Conservation (phyloP, 164 flowering plant genomes). For the Vitis riparia region DNA sequence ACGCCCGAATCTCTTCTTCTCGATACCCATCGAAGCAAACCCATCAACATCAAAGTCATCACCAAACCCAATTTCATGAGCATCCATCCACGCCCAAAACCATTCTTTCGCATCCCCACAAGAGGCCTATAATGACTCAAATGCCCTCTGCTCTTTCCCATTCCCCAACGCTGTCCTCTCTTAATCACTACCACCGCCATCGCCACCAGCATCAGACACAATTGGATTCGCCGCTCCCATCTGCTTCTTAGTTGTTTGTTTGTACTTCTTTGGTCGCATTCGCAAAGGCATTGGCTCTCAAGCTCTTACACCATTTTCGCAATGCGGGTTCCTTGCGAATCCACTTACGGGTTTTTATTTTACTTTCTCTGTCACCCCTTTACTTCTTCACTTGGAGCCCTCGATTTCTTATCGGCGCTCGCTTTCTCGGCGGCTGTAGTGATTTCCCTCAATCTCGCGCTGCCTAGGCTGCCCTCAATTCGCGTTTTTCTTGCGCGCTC, state of each 20-base stretch:
- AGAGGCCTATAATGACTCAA: conserved; percentile 47
- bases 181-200: conserved; percentile 12
- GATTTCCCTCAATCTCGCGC: conserved; percentile 46
- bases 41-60: conserved; percentile 7
- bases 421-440: conserved; percentile 52
- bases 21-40: background rate
- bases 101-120: conserved; percentile 42
- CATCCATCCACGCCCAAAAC: conserved; percentile 16
- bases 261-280: conserved; percentile 8
- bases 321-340: conserved; percentile 33
- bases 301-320: conserved; percentile 24
- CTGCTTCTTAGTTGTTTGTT: conserved; percentile 6
- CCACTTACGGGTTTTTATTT: conserved; percentile 40
- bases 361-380: conserved; percentile 51
- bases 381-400: conserved; percentile 50
- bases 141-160: conserved; percentile 26
- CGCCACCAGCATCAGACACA: background rate
- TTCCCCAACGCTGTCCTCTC: conserved; percentile 35
- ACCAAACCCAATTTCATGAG: conserved; percentile 11
- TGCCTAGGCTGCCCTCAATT: conserved; percentile 53
- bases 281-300: conserved; percentile 19
- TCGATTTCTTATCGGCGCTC: conserved; percentile 49
- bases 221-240: background rate
- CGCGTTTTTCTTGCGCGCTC: conserved; percentile 44
- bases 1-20: background rate